Evolutionary conservation across 2,329 filamentous ascomycete species (phyloP), one percentile per base, ranked within the genome.

Genomic region (Leptographium lundbergii): DNA sequence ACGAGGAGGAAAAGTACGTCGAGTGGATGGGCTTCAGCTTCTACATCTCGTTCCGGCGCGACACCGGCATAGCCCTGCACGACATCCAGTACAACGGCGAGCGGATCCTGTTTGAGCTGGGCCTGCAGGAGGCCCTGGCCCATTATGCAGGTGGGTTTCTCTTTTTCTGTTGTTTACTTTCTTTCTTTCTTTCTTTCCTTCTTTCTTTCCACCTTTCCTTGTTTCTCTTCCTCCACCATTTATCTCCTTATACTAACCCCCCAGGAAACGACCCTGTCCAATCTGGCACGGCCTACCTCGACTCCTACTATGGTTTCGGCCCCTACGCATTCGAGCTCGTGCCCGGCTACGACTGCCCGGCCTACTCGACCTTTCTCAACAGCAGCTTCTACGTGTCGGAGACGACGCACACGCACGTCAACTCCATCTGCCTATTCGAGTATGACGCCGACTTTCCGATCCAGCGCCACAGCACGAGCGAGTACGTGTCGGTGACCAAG

Each of bases 341-440:
- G 2, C 68, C 70, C 2, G 78, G 77, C 1, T 80, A 74, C 57
- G 79, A 82, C 64, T 82, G 79, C 61, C 79, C 79, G 0, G 63
- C 72, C 0, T 75, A 78, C 54, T 71, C 78, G 0, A 78, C 75
- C 0, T 81, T 76, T 61, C 70, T 80, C 47, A 76, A 80, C 65
- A 69, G 70, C 1, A 71, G 72, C 3, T 77, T 76, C 58, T 77
- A 75, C 59, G 71, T 72, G 3, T 68, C 67, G 1, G 75, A 75
- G 59, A 74, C 69, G 1, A 75, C 73, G 0, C 70, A 73, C 60
- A 75, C 71, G 0, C 76, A 80, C 57, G 67, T 70, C 1, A 74
- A 78, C 65, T 76, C 74, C 60, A 74, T 85, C 50, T 85, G 81
- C 63, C 60, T 82, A 32, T 82, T 82, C 61, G 80, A 83, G 65